Evolutionary conservation across 2,329 filamentous ascomycete genomes (phyloP), one percentile per base, ranked within the genome.

Genomic region (Rhynchosporium agropyri): DNA sequence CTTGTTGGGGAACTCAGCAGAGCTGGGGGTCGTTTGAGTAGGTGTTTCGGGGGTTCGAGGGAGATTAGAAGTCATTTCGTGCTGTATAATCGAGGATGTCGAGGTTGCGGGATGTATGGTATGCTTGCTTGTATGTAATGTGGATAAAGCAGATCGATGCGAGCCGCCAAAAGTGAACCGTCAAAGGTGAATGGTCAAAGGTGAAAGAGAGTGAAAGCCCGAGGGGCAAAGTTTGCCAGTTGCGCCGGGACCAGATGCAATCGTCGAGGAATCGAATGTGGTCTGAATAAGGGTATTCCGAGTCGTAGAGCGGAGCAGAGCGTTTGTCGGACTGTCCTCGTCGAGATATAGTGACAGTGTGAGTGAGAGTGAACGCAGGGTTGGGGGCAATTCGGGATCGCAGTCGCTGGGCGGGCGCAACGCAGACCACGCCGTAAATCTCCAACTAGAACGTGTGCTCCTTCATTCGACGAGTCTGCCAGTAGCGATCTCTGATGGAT

Each of bases 31-130:
- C 70, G 78, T 81, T 74, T 86, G 83, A 74, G 84, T 86, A 74
- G 85, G 85, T 75, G 85, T 88, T 80, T 88, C 85, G 74, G 86
- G 86, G 70, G 85, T 88, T 72, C 84, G 84, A 71, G 85, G 85
- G 75, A 87, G 84, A 80, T 73, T 69, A 68, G 84, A 86, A 78
- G 84, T 85, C 84, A 88, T 88, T 61, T 71, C 69, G 70, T 46
- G 50, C 43, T 40, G 56, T 48, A 63, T 36, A 49, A 26, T 54
- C 55, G 57, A 61, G 43, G 51, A 61, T 64, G 49, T 53, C 53
- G 64, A 51, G 50, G 38, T 29, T 12, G 54, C 45, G 31, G 42
- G 49, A 33, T 60, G 48, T 54, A 50, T 46, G 50, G 50, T 62
- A 42, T 36, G 29, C 10, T 51, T 38, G 60, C 46, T 29, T 58